phyloP scores from a whole-genome alignment of 345 rosid genomes.

The Diplotaxis tenuifolia region DNA sequence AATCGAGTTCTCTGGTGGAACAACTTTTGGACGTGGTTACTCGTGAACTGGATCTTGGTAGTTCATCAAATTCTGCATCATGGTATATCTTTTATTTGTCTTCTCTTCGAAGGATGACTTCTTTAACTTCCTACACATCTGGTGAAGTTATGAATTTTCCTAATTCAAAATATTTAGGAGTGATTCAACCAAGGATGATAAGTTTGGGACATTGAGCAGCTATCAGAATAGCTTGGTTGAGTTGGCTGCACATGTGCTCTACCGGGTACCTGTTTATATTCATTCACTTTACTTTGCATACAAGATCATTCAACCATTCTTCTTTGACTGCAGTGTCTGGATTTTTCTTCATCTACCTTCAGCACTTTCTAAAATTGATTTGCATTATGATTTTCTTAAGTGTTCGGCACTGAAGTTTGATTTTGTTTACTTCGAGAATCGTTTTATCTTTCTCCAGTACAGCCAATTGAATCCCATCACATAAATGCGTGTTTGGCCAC shows the following conservation, averaged over 20 bases:
- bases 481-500: conserved; percentile 15
- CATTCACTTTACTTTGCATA: conserved; percentile 11
- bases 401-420: neutral
- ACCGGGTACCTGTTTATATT: conserved; percentile 49
- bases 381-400: neutral
- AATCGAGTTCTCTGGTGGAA: conserved; percentile 60
- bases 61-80: conserved; percentile 45
- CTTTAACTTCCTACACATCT: conserved; percentile 8
- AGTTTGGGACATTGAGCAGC: conserved; percentile 58
- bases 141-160: conserved; percentile 3
- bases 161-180: conserved; percentile 49
- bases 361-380: neutral
- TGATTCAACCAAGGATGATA: conserved; percentile 75
- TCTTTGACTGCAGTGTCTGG: conserved; percentile 12
- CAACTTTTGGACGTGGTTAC: conserved; percentile 74
- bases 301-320: neutral
- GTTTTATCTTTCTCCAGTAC: neutral
- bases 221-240: conserved; percentile 66
- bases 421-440: neutral
- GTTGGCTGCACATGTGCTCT: conserved; percentile 73
- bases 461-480: conserved; percentile 7
- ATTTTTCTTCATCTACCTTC: conserved; percentile 9
- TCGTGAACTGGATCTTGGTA: conserved; percentile 81
- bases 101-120: conserved; percentile 3
- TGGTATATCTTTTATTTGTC: conserved; percentile 47